These are phyloP conservation scores for Nidula niveotomentosa DNA, from an alignment of 1,284 basidiomycete species.

Conservation along the genomic window DNA sequence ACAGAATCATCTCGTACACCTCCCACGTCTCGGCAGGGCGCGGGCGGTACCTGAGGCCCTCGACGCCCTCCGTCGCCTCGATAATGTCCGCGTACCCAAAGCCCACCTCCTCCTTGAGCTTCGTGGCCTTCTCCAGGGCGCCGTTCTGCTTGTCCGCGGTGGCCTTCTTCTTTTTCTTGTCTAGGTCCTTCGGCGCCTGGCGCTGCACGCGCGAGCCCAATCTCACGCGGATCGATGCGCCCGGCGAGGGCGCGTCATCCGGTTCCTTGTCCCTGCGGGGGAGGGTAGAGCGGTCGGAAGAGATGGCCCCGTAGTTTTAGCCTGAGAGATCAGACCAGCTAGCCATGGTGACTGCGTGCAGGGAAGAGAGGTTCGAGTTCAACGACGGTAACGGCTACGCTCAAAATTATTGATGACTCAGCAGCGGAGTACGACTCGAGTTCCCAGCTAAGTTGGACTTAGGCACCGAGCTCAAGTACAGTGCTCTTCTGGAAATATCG, in stretches of 20 bases:
- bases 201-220: constrained; percentile 92
- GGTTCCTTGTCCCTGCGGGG: constrained; percentile 91
- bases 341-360: constrained; percentile 29
- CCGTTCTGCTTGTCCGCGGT: constrained; percentile 49
- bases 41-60: constrained; percentile 92
- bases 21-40: constrained; percentile 93
- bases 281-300: constrained; percentile 74
- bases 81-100: constrained; percentile 88
- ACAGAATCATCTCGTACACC: constrained; percentile 92
- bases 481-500: too few species aligned
- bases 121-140: constrained; percentile 54
- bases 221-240: constrained; percentile 87
- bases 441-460: too few species aligned
- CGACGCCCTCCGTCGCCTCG: constrained; percentile 90
- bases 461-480: too few species aligned
- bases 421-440: too few species aligned
- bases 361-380: too few species aligned
- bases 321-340: constrained; percentile 65
- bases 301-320: constrained; percentile 91
- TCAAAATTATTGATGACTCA: too few species aligned
- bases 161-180: constrained; percentile 92
- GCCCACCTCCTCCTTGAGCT: constrained; percentile 54
- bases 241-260: constrained; percentile 93
- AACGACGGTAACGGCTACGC: too few species aligned
- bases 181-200: constrained; percentile 87